Conservation (phyloP, 192 early-diverging fungal species). For the Coemansia reversa region DNA sequence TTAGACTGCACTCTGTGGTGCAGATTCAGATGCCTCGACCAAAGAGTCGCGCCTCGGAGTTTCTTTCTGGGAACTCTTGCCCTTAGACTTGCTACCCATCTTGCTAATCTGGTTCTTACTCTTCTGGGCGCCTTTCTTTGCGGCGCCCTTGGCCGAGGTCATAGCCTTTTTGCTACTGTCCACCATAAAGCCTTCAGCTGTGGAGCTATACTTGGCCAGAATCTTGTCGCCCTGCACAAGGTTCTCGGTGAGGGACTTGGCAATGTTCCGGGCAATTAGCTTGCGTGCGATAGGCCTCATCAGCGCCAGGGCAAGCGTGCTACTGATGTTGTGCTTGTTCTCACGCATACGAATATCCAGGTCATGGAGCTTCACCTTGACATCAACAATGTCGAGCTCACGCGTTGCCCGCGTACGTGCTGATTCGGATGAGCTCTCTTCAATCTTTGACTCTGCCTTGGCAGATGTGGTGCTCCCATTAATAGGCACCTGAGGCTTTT, state of each 20-base stretch:
- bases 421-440: neutral
- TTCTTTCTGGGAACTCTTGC: neutral
- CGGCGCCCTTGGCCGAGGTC: slow-evolving; percentile 15
- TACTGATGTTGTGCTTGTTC: slow-evolving; percentile 44
- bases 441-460: slow-evolving; percentile 2
- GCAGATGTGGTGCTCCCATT: slow-evolving; percentile 7
- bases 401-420: slow-evolving; percentile 14
- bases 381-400: slow-evolving; percentile 41
- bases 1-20: neutral
- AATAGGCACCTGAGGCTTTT: slow-evolving; percentile 27
- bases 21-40: neutral
- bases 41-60: slow-evolving; percentile 9
- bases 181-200: slow-evolving; percentile 20
- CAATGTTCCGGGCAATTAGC: slow-evolving; percentile 29
- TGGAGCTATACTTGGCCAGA: slow-evolving; percentile 33
- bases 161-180: slow-evolving; percentile 27
- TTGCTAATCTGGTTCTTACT: slow-evolving; percentile 24
- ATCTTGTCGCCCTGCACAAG: slow-evolving; percentile 26
- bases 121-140: slow-evolving; percentile 25
- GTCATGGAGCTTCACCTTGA: slow-evolving; percentile 42
- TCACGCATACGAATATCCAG: slow-evolving; percentile 36
- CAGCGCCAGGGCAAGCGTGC: slow-evolving; percentile 28
- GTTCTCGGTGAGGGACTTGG: slow-evolving; percentile 32
- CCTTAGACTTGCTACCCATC: slow-evolving; percentile 11
- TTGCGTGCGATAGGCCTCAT: slow-evolving; percentile 39